These are phyloP conservation scores for Allantophomopsis lycopodina DNA, from an alignment of 2,329 filamentous ascomycete species.

Conservation along the genomic window DNA sequence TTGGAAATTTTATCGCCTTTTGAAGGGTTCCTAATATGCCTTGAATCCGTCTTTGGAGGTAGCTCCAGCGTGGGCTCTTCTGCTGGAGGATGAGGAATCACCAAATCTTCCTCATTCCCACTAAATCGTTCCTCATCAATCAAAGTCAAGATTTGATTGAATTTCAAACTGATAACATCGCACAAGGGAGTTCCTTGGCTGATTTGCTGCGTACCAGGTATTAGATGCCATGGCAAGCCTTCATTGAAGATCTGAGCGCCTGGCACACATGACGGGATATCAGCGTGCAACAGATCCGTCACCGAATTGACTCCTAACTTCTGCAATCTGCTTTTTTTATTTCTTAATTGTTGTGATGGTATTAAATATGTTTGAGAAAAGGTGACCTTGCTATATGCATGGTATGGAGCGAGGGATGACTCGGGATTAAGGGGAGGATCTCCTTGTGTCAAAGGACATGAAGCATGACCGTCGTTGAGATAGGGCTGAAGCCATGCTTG, in stretches of 20 bases:
- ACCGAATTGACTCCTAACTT: constrained; percentile 6
- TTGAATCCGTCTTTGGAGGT: neutral
- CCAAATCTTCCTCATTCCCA: constrained; percentile 39
- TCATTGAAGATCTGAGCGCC: constrained; percentile 25
- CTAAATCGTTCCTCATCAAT: constrained; percentile 50
- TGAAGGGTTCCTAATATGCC: too few relatives aligned
- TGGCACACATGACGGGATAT: constrained; percentile 21
- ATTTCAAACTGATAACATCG: constrained; percentile 45
- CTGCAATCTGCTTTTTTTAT: too few relatives aligned
- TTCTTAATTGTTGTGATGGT: too few relatives aligned
- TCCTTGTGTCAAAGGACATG: neutral
- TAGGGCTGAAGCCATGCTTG: neutral
- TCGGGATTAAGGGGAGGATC: neutral
- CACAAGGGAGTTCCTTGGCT: constrained; percentile 33
- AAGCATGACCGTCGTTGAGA: neutral
- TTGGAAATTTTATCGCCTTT: constrained; percentile 13
- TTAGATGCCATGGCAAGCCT: constrained; percentile 27
- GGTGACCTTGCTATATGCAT: too few relatives aligned
- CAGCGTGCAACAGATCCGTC: constrained; percentile 19
- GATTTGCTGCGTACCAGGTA: constrained; percentile 26
- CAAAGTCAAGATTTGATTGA: constrained; percentile 55
- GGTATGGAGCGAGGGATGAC: neutral
- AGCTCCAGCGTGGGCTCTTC: constrained; percentile 2
- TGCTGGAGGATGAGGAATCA: constrained; percentile 7
- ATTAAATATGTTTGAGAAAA: too few relatives aligned